phyloP scores from a whole-genome alignment of 1,284 basidiomycete genomes.

The Pseudozyma hubeiensis region DNA sequence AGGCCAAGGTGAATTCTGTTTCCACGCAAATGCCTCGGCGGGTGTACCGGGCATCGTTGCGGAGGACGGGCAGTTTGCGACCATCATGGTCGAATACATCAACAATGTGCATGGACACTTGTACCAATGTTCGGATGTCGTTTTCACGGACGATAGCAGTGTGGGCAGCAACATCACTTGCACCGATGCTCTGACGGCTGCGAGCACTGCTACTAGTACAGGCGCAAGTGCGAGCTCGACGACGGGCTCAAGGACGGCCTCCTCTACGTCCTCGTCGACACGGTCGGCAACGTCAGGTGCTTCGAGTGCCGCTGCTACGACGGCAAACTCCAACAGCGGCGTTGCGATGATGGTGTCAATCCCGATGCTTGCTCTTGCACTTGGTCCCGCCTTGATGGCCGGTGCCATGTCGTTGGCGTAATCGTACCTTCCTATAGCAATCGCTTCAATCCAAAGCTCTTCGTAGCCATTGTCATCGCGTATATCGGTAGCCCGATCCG shows the following conservation, averaged over 20 bases:
- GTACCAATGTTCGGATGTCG: conserved; percentile 48
- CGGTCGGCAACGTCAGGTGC: neutral
- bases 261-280: neutral
- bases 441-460: no score
- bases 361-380: neutral
- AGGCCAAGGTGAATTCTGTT: conserved; percentile 41
- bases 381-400: conserved; percentile 12
- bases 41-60: conserved; percentile 1
- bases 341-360: neutral
- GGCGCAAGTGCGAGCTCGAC: neutral
- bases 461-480: neutral
- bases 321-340: conserved; percentile 11
- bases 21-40: conserved; percentile 33
- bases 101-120: conserved; percentile 37
- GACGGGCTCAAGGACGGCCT: neutral
- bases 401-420: conserved; percentile 14
- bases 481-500: neutral
- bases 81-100: conserved; percentile 52
- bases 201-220: neutral
- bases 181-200: conserved; percentile 23
- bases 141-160: conserved; percentile 19
- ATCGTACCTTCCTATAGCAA: neutral
- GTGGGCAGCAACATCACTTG: conserved; percentile 30
- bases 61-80: conserved; percentile 27
- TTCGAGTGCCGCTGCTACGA: neutral